Evolutionary conservation across 306 rosid genomes (phyloP).

Genomic region (Cucumis cinereus): DNA sequence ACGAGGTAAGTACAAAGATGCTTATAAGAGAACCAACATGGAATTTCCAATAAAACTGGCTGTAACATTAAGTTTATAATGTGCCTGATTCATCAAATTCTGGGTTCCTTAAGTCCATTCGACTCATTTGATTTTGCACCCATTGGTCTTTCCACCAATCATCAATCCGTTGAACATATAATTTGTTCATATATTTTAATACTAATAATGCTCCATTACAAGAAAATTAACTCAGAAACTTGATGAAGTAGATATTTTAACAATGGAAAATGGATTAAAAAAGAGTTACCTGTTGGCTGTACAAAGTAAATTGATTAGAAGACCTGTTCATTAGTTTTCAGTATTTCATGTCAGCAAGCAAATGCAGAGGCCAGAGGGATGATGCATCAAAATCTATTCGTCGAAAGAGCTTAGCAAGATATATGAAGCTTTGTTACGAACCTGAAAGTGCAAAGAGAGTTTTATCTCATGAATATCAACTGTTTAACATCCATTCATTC

Average conservation of each 20-base stretch:
- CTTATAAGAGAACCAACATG: neutral
- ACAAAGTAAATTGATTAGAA: neutral
- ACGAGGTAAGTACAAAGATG: neutral
- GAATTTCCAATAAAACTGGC: neutral
- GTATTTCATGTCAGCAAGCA: neutral
- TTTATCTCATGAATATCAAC: neutral
- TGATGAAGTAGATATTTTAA: neutral
- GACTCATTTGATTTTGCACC: neutral
- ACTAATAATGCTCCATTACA: neutral
- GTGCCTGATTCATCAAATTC: neutral
- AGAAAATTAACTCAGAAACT: neutral
- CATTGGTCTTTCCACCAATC: neutral
- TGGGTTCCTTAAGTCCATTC: neutral
- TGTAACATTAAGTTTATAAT: no score
- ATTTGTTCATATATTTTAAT: neutral
- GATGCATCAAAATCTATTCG: conserved; percentile 4
- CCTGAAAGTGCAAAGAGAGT: conserved; percentile 32
- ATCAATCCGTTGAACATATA: neutral
- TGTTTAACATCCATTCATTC: neutral
- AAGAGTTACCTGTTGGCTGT: neutral
- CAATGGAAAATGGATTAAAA: neutral
- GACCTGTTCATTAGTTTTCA: neutral
- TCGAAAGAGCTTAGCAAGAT: conserved; percentile 50
- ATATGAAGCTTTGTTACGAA: conserved; percentile 72
- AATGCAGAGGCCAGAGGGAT: neutral